These are phyloP conservation scores for Lasiosphaeria hispida DNA, from an alignment of 495 filamentous ascomycete species.

Conservation along the genomic window DNA sequence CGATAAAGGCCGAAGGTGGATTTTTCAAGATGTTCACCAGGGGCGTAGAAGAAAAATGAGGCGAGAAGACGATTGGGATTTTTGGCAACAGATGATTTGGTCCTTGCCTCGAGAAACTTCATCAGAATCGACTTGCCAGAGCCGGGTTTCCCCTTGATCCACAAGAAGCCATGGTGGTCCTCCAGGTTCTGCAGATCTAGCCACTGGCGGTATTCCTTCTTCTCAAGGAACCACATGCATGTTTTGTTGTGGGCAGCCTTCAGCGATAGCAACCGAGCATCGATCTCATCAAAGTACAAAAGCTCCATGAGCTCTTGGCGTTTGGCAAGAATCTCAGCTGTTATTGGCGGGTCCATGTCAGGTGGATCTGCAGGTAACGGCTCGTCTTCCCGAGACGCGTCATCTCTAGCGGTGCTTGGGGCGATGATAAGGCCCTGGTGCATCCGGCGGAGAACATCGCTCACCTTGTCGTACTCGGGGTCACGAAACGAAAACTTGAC, in stretches of 20 bases:
- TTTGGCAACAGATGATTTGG: too few species aligned
- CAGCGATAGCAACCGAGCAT: conserved; percentile 37
- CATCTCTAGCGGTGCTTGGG: too few species aligned
- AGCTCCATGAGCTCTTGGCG: too few species aligned
- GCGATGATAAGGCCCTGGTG: too few species aligned
- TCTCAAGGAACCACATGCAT: conserved; percentile 46
- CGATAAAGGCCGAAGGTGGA: conserved; percentile 52
- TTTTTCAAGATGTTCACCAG: conserved; percentile 43
- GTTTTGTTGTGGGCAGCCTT: conserved; percentile 39
- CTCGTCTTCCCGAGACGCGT: too few species aligned
- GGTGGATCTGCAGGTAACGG: too few species aligned
- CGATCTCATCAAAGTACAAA: conserved; percentile 37
- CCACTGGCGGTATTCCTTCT: conserved; percentile 41
- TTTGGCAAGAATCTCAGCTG: too few species aligned
- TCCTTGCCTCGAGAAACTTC: conserved; percentile 16
- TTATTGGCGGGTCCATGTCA: too few species aligned
- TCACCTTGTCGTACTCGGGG: too few species aligned
- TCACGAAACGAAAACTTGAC: too few species aligned
- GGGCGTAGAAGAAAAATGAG: conserved; percentile 29
- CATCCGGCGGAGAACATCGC: too few species aligned
- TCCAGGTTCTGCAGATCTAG: conserved; percentile 32
- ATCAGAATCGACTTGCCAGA: conserved; percentile 46
- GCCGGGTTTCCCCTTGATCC: conserved; percentile 54
- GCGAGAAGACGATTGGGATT: too few species aligned
- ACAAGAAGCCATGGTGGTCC: conserved; percentile 48